phyloP scores from a whole-genome alignment of 495 filamentous ascomycete genomes.

The Talaromyces thailandensis region DNA sequence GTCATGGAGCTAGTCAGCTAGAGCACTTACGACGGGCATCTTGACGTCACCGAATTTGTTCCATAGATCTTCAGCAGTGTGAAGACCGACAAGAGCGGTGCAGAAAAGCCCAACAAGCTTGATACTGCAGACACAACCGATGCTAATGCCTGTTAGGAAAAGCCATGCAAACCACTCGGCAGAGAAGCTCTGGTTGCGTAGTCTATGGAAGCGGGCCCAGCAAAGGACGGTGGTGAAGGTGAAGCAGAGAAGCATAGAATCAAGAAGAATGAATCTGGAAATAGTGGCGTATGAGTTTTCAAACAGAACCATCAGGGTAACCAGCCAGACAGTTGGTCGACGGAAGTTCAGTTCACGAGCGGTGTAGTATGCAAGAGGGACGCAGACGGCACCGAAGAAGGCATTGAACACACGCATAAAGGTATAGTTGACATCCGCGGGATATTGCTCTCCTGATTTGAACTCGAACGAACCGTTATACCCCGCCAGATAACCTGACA shows the following conservation, averaged over 20 bases:
- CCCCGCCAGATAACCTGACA: slow-evolving; percentile 89
- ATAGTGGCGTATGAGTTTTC: slow-evolving; percentile 99
- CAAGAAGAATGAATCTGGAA: slow-evolving; percentile 92
- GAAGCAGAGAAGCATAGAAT: slow-evolving; percentile 97
- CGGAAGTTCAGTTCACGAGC: slow-evolving; percentile 82
- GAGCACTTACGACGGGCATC: slow-evolving; percentile 63
- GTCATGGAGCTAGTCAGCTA: too few relatives aligned
- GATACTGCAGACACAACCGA: slow-evolving; percentile 95
- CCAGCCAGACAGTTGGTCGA: slow-evolving; percentile 81
- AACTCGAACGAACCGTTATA: slow-evolving; percentile 99
- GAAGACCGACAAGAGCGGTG: slow-evolving; percentile 88
- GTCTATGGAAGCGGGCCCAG: slow-evolving; percentile 89
- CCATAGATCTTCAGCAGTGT: slow-evolving; percentile 96
- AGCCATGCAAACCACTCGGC: slow-evolving; percentile 90
- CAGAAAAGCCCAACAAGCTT: slow-evolving; percentile 96
- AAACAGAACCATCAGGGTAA: slow-evolving; percentile 93
- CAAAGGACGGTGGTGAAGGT: slow-evolving; percentile 93
- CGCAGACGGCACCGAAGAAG: slow-evolving; percentile 83
- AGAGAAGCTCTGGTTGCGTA: slow-evolving; percentile 76
- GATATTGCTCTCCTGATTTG: slow-evolving; percentile 95
- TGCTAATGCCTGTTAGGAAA: slow-evolving; percentile 81
- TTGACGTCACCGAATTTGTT: slow-evolving; percentile 93
- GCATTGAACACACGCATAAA: slow-evolving; percentile 99
- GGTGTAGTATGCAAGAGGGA: slow-evolving; percentile 92
- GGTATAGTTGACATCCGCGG: slow-evolving; percentile 88